phyloP scores from a whole-genome alignment of 2,329 filamentous ascomycete genomes.

The Aureobasidium leucospermi region DNA sequence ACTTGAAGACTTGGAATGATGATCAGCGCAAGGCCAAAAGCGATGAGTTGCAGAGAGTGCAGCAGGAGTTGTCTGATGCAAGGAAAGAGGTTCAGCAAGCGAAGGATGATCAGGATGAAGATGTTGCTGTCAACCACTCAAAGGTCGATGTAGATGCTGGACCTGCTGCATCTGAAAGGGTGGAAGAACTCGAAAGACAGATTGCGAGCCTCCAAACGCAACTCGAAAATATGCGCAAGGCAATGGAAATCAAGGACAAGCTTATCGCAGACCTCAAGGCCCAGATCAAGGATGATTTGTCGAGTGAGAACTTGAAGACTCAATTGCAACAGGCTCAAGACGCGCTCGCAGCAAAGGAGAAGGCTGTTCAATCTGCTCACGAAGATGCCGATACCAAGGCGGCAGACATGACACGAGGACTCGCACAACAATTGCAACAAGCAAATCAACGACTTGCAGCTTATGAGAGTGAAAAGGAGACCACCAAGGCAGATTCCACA shows the following conservation, averaged over 20 bases:
- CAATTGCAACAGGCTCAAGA: constrained; percentile 6
- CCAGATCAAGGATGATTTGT: not conserved
- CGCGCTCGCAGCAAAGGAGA: not conserved
- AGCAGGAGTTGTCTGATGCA: constrained; percentile 1
- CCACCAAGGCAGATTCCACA: not conserved
- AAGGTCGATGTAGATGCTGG: constrained; percentile 18
- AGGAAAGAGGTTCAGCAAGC: not conserved
- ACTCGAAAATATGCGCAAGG: not conserved
- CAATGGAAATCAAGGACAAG: not conserved
- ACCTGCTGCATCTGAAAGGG: constrained; percentile 15
- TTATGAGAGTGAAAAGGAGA: constrained; percentile 14
- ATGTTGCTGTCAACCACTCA: not conserved
- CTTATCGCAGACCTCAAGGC: not conserved
- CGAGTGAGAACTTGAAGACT: not conserved
- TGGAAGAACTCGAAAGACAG: constrained; percentile 13
- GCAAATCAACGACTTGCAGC: not conserved
- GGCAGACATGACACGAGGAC: constrained; percentile 7
- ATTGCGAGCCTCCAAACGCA: not conserved
- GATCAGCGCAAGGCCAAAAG: not conserved
- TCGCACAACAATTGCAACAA: constrained; percentile 4
- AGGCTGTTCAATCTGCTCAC: not conserved
- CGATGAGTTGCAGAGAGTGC: constrained; percentile 3
- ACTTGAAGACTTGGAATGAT: not conserved
- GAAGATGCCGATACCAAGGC: constrained; percentile 7
- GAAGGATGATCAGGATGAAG: not conserved